These are phyloP conservation scores for Leptodontidium sp. DNA, from an alignment of 2,329 filamentous ascomycete genomes.

Conservation along the genomic window DNA sequence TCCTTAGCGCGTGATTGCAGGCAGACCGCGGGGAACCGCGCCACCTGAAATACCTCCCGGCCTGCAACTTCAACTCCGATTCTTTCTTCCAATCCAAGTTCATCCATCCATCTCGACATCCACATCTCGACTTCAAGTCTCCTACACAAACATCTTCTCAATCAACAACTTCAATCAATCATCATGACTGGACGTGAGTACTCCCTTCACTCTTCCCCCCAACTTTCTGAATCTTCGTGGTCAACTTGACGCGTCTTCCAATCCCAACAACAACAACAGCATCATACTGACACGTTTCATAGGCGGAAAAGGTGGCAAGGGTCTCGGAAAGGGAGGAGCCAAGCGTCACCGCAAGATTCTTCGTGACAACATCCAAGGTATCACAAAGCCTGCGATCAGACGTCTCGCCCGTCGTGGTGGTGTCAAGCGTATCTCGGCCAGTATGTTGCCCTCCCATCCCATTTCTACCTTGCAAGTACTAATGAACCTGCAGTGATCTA, in stretches of 20 bases:
- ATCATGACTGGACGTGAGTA: constrained; percentile 79
- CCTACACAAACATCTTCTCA: constrained; percentile 28
- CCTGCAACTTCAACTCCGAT: constrained; percentile 23
- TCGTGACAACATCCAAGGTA: constrained; percentile 99
- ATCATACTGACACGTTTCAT: constrained; percentile 34
- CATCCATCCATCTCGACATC: constrained; percentile 29
- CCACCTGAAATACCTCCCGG: constrained; percentile 37
- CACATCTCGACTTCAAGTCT: constrained; percentile 28
- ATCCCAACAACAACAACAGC: neutral
- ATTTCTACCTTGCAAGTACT: constrained; percentile 67
- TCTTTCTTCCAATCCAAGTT: constrained; percentile 31
- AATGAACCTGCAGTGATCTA: constrained; percentile 76
- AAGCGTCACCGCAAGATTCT: constrained; percentile 99
- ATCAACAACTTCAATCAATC: constrained; percentile 47
- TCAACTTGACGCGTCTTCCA: neutral
- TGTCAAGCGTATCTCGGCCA: constrained; percentile 99
- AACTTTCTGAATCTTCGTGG: constrained; percentile 1
- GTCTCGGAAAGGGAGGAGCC: constrained; percentile 96
- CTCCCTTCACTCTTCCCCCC: constrained; percentile 31
- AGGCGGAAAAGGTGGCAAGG: constrained; percentile 78
- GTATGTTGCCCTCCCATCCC: constrained; percentile 67
- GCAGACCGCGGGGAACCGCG: constrained; percentile 38
- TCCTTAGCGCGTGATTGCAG: constrained; percentile 38
- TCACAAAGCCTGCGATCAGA: constrained; percentile 97
- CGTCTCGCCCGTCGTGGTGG: constrained; percentile 98